Percentiles rank a stretch among this genome's conserved stretches.
These are phyloP conservation scores for Fusarium nanum DNA, from an alignment of 2,329 filamentous ascomycete species.

Conservation along the genomic window DNA sequence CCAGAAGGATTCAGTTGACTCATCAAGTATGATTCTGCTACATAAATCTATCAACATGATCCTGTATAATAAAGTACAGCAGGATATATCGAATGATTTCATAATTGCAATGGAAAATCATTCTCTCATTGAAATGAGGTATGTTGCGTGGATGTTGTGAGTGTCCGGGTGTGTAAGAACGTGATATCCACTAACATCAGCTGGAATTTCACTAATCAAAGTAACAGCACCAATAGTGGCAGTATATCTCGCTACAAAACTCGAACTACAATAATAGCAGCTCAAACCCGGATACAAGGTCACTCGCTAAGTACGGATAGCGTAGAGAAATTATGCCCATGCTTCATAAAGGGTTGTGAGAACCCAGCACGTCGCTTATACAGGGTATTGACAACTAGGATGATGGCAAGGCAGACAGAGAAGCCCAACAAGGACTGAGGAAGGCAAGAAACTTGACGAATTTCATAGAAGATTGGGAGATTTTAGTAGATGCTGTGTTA, in stretches of 20 bases:
- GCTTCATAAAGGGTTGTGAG: background rate
- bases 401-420: background rate
- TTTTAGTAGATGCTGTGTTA: background rate
- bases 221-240: no score
- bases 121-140: background rate
- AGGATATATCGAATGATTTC: background rate
- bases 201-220: background rate
- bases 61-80: background rate
- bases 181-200: background rate
- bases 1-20: constrained; percentile 15
- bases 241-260: background rate
- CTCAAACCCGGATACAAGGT: background rate
- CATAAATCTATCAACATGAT: background rate
- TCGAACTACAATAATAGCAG: background rate
- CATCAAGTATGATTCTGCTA: background rate
- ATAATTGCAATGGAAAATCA: background rate
- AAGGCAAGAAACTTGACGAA: background rate
- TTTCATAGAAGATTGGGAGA: background rate
- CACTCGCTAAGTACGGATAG: background rate
- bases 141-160: background rate
- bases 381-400: background rate
- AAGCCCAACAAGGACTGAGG: background rate
- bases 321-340: background rate
- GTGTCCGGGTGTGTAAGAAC: background rate
- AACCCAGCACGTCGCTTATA: background rate